phyloP scores from a whole-genome alignment of 2,329 filamentous ascomycete species.

The Paecilomyces variotii region DNA sequence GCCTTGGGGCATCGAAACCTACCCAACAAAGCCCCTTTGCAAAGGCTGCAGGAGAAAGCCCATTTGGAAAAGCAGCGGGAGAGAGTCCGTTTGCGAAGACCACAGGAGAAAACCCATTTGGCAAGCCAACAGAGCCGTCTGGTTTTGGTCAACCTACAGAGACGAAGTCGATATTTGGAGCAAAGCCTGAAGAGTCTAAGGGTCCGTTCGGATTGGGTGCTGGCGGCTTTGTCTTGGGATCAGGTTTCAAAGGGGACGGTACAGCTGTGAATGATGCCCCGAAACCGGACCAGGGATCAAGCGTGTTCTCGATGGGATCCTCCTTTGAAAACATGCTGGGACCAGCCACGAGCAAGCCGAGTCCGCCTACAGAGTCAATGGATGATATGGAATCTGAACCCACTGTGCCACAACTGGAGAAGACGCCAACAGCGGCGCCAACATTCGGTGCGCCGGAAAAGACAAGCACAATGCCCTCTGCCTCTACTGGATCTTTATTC shows the following conservation, averaged over 20 bases:
- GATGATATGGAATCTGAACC: conserved; percentile 26
- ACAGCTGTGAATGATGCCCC: conserved; percentile 31
- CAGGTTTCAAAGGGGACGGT: conserved; percentile 38
- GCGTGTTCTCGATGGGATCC: conserved; percentile 30
- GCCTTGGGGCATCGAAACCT: conserved; percentile 16
- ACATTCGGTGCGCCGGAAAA: conserved; percentile 20
- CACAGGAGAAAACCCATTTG: conserved; percentile 18
- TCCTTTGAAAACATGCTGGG: conserved; percentile 34
- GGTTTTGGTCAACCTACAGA: conserved; percentile 21
- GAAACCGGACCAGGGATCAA: conserved; percentile 22
- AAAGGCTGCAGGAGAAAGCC: conserved; percentile 14
- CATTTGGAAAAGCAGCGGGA: conserved; percentile 19
- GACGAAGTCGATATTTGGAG: conserved; percentile 17
- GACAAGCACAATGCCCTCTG: conserved; percentile 13
- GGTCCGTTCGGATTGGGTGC: conserved; percentile 20
- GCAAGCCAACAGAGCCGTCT: conserved; percentile 19
- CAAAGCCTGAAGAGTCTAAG: conserved; percentile 18
- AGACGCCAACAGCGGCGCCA: conserved; percentile 15
- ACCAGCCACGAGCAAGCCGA: conserved; percentile 22
- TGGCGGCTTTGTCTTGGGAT: conserved; percentile 34
- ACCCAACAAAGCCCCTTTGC: conserved; percentile 18
- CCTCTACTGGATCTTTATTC: conserved; percentile 27
- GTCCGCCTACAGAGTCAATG: conserved; percentile 28
- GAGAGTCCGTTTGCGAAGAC: conserved; percentile 20
- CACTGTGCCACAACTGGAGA: conserved; percentile 11